Conservation (phyloP, 1,284 basidiomycete genomes). For the Melanopsichium pennsylvanicum region DNA sequence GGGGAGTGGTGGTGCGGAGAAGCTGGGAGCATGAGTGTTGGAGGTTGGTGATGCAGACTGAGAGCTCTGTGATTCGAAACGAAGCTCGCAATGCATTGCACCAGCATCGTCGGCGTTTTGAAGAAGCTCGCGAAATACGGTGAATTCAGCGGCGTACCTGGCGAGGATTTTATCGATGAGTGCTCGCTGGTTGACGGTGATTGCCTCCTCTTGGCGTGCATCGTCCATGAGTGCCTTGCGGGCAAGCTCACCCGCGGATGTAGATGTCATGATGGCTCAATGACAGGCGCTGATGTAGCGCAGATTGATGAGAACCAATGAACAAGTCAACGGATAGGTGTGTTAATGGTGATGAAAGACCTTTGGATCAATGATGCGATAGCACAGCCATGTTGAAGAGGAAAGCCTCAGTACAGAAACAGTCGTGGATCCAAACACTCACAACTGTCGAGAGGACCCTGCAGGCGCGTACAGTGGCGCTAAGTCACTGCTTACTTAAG, state of each 20-base stretch:
- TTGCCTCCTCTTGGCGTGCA: constrained; percentile 71
- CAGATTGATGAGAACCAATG: too few species aligned
- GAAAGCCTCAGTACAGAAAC: too few species aligned
- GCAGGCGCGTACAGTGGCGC: too few species aligned
- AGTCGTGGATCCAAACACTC: too few species aligned
- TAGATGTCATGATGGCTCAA: constrained; percentile 19
- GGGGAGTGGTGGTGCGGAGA: constrained; percentile 30
- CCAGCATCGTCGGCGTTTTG: constrained; percentile 95
- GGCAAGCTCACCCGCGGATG: constrained; percentile 32
- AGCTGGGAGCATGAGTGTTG: not conserved
- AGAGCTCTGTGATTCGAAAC: constrained; percentile 53
- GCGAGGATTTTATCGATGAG: constrained; percentile 74
- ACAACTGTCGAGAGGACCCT: too few species aligned
- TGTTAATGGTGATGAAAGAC: too few species aligned
- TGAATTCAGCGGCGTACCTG: constrained; percentile 84
- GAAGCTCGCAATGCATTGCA: constrained; percentile 68
- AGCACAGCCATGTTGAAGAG: too few species aligned
- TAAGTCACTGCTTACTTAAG: too few species aligned
- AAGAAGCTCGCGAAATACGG: constrained; percentile 87
- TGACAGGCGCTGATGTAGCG: not conserved
- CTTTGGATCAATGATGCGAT: too few species aligned
- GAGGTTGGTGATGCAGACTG: constrained; percentile 4
- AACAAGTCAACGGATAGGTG: too few species aligned
- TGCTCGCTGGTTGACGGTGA: constrained; percentile 89
- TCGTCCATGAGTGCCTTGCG: constrained; percentile 53